These are phyloP conservation scores for Leccinellum albellum DNA, from an alignment of 768 basidiomycete genomes.

Conservation along the genomic window DNA sequence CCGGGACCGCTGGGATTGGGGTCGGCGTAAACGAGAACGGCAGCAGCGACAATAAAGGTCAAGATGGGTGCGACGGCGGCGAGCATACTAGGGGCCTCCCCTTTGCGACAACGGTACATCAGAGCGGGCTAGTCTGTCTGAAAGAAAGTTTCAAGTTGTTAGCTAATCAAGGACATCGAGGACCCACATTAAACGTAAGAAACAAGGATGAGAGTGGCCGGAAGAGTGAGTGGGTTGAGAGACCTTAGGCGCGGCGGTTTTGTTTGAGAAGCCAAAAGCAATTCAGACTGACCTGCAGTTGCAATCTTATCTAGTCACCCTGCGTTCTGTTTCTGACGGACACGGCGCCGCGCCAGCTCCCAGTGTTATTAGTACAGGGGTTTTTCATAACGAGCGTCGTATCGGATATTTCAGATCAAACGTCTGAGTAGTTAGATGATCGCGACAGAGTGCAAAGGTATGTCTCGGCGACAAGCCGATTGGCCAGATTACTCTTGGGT, in stretches of 20 bases:
- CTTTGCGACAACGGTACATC: slow-evolving; percentile 6
- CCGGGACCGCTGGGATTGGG: slow-evolving; percentile 57
- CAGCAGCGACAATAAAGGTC: slow-evolving; percentile 22
- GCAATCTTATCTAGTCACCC: not conserved
- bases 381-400: not conserved
- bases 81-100: slow-evolving; percentile 14
- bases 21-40: slow-evolving; percentile 47
- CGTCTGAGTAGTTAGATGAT: not conserved
- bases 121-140: not conserved
- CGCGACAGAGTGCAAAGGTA: not conserved
- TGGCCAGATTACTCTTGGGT: not conserved
- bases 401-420: not conserved
- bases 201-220: slow-evolving; percentile 9
- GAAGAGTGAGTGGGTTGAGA: not conserved
- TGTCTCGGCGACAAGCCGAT: not conserved
- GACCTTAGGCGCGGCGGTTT: not conserved
- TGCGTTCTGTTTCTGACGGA: slow-evolving; percentile 3
- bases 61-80: slow-evolving; percentile 9
- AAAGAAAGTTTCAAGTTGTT: not conserved
- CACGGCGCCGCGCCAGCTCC: not conserved
- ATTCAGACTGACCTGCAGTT: slow-evolving; percentile 1
- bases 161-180: not conserved
- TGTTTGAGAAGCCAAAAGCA: not conserved
- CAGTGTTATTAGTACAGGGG: not conserved
- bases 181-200: slow-evolving; percentile 3